These are phyloP conservation scores for Komagataella mondaviorum DNA, from an alignment of 805 yeast species.

Conservation along the genomic window DNA sequence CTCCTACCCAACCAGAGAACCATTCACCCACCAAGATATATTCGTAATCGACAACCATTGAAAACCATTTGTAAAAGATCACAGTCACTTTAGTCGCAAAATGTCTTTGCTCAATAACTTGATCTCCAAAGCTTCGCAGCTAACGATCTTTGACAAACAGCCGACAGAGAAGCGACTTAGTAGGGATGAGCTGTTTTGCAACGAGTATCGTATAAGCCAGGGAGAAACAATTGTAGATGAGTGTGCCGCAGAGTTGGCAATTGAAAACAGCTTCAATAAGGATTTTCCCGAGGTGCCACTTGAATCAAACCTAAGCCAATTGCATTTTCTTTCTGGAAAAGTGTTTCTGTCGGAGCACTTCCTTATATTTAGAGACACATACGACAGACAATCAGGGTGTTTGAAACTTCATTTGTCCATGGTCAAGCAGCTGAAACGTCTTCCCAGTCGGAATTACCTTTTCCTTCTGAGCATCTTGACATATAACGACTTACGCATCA, in stretches of 20 bases:
- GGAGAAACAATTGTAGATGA: conserved; percentile 54
- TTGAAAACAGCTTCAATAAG: conserved; percentile 12
- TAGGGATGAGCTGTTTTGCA: conserved; percentile 59
- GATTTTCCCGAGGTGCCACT: background rate
- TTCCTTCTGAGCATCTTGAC: conserved; percentile 68
- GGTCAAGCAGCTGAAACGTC: conserved; percentile 72
- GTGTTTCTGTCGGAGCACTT: conserved; percentile 66
- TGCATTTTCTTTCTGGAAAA: conserved; percentile 36
- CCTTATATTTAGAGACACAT: conserved; percentile 58
- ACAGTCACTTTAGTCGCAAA: background rate
- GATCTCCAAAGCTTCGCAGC: conserved; percentile 32
- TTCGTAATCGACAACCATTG: background rate
- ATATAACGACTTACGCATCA: conserved; percentile 46
- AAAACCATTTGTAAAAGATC: background rate
- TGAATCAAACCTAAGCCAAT: background rate
- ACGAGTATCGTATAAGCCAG: conserved; percentile 58
- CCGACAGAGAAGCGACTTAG: conserved; percentile 29
- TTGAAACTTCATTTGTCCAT: conserved; percentile 66
- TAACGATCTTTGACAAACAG: conserved; percentile 26
- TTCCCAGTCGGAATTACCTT: conserved; percentile 62
- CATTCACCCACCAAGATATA: background rate
- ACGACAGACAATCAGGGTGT: conserved; percentile 54
- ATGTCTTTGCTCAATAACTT: conserved; percentile 41
- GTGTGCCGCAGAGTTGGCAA: conserved; percentile 47
- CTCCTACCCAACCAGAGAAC: background rate